Evolutionary conservation across 2,329 filamentous ascomycete species (phyloP).

Genomic region (Sporothrix protearum): DNA sequence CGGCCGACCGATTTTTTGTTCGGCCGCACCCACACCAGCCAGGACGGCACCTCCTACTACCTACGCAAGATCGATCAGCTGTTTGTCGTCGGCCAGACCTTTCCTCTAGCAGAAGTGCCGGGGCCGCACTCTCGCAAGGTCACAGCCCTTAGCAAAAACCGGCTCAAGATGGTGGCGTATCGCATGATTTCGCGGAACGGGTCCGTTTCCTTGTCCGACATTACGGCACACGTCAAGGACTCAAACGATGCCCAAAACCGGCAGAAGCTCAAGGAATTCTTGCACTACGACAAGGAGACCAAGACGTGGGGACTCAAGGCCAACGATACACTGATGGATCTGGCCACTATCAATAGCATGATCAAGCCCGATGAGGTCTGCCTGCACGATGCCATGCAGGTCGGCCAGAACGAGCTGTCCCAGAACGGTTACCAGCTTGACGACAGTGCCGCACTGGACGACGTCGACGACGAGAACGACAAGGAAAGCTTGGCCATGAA

Average conservation of each 20-base stretch:
- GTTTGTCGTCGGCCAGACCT: conserved; percentile 86
- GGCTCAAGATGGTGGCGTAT: conserved; percentile 93
- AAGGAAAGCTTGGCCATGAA: conserved; percentile 78
- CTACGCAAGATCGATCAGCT: conserved; percentile 87
- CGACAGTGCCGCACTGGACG: conserved; percentile 60
- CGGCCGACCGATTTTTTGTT: conserved; percentile 82
- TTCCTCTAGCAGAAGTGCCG: conserved; percentile 87
- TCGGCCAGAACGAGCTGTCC: conserved; percentile 83
- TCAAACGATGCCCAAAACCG: conserved; percentile 93
- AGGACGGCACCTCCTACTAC: conserved; percentile 74
- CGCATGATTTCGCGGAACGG: conserved; percentile 77
- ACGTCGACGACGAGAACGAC: conserved; percentile 59
- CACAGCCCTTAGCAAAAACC: conserved; percentile 93
- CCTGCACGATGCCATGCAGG: conserved; percentile 92
- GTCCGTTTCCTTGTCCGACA: conserved; percentile 71
- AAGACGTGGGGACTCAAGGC: conserved; percentile 80
- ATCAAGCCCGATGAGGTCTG: conserved; percentile 96
- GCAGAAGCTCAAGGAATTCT: conserved; percentile 95
- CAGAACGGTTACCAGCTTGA: conserved; percentile 80
- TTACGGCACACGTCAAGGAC: conserved; percentile 88
- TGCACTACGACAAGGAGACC: conserved; percentile 81
- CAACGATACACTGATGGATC: conserved; percentile 73
- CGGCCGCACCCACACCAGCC: conserved; percentile 74
- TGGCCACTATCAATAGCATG: conserved; percentile 75
- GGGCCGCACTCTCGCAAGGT: conserved; percentile 92